These are phyloP conservation scores for Penicillium maclennaniae DNA, from an alignment of 495 filamentous ascomycete genomes.

Conservation along the genomic window DNA sequence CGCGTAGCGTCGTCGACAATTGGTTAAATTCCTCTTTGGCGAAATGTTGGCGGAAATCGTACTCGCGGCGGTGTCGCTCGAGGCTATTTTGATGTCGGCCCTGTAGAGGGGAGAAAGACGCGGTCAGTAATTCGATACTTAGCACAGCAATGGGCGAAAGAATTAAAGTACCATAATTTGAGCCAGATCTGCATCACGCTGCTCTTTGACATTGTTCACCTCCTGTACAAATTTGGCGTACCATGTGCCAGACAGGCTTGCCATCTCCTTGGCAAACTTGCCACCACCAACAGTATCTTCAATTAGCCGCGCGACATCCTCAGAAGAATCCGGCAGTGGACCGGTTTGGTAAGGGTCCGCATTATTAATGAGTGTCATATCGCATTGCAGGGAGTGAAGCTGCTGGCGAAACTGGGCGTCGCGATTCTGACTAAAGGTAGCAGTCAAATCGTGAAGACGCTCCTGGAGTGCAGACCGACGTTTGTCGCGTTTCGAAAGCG, in stretches of 20 bases:
- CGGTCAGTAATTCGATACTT: background rate
- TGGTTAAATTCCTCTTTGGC: slow-evolving; percentile 78
- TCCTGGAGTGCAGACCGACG: slow-evolving; percentile 74
- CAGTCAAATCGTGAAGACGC: slow-evolving; percentile 65
- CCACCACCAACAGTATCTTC: slow-evolving; percentile 53
- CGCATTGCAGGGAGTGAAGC: slow-evolving; percentile 80
- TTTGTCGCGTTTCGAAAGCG: slow-evolving; percentile 82
- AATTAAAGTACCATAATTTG: slow-evolving; percentile 63
- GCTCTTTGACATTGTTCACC: slow-evolving; percentile 79
- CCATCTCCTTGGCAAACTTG: slow-evolving; percentile 52
- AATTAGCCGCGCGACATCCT: slow-evolving; percentile 62
- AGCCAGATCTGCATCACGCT: slow-evolving; percentile 74
- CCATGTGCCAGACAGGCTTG: slow-evolving; percentile 69
- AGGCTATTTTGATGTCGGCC: slow-evolving; percentile 41
- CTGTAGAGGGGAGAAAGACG: slow-evolving; percentile 19
- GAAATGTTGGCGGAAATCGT: slow-evolving; percentile 56
- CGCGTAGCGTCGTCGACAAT: slow-evolving; percentile 73
- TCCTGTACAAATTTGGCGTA: slow-evolving; percentile 79
- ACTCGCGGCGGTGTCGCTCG: slow-evolving; percentile 39
- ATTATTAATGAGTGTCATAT: slow-evolving; percentile 79
- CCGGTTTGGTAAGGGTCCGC: slow-evolving; percentile 73
- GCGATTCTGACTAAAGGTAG: slow-evolving; percentile 72
- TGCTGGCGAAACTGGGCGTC: slow-evolving; percentile 85
- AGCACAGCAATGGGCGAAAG: background rate
- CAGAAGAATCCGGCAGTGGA: slow-evolving; percentile 66